Evolutionary conservation across 768 basidiomycete genomes (phyloP).

Genomic region (Infundibulicybe gibba): DNA sequence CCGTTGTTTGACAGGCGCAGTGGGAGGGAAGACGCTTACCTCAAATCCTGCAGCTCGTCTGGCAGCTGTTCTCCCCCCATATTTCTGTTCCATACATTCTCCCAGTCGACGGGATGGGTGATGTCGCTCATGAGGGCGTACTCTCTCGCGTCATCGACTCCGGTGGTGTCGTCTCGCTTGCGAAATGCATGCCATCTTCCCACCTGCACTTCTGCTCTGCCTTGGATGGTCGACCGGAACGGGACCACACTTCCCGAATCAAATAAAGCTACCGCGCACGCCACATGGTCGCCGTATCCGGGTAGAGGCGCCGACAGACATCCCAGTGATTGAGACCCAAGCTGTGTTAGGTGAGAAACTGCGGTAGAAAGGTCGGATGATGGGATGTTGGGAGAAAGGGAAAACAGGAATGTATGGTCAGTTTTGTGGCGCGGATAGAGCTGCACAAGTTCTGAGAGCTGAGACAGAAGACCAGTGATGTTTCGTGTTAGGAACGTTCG

Average conservation of each 20-base stretch:
- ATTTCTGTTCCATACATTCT: constrained; percentile 42
- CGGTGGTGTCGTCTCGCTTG: constrained; percentile 21
- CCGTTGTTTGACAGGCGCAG: neutral
- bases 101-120: constrained; percentile 38
- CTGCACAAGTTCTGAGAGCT: constrained; percentile 22
- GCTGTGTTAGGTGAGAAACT: constrained; percentile 33
- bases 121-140: constrained; percentile 3
- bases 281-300: constrained; percentile 23
- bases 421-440: constrained; percentile 17
- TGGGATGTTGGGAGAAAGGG: constrained; percentile 41
- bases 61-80: constrained; percentile 25
- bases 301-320: constrained; percentile 57
- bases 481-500: constrained; percentile 38
- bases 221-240: constrained; percentile 65
- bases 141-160: constrained; percentile 3
- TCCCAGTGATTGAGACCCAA: constrained; percentile 45
- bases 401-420: constrained; percentile 42
- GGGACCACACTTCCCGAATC: constrained; percentile 35
- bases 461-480: constrained; percentile 26
- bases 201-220: constrained; percentile 55
- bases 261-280: constrained; percentile 59
- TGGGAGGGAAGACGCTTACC: constrained; percentile 22
- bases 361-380: constrained; percentile 34
- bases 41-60: constrained; percentile 28
- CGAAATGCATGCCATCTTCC: constrained; percentile 69